phyloP scores from a whole-genome alignment of 805 yeast genomes.

The Candida khao-thaluensis region DNA sequence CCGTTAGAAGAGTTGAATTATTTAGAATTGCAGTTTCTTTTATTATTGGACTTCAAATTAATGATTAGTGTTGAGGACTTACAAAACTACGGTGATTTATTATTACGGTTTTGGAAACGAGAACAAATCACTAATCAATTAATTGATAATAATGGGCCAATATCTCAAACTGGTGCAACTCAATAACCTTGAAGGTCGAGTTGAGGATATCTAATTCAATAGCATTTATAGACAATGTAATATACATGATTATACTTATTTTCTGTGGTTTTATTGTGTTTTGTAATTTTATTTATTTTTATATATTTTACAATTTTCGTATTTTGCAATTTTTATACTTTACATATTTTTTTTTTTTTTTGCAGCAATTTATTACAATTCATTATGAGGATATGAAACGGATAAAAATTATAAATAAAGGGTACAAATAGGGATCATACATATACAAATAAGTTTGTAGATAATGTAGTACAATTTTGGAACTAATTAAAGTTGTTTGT shows the following conservation, averaged over 20 bases:
- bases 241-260: neutral
- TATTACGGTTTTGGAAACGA: slow-evolving; percentile 80
- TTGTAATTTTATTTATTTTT: no score
- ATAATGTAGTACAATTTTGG: no score
- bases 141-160: slow-evolving; percentile 14
- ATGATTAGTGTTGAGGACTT: slow-evolving; percentile 88
- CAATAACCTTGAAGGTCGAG: neutral
- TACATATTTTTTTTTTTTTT: no score
- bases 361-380: no score
- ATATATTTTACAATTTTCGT: no score
- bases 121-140: slow-evolving; percentile 52
- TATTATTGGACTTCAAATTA: slow-evolving; percentile 80
- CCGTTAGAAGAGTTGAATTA: slow-evolving; percentile 92
- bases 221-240: slow-evolving; percentile 7
- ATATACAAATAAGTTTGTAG: no score
- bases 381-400: no score
- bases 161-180: slow-evolving; percentile 2
- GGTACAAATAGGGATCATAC: no score
- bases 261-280: no score
- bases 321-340: no score
- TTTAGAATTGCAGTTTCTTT: slow-evolving; percentile 83
- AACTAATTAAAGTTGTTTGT: no score
- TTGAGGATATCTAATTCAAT: neutral
- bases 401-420: no score
- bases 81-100: slow-evolving; percentile 83